Evolutionary conservation across 129 eudicot genomes (phyloP), one percentile per base, ranked within the genome.

Genomic region (Scalesia atractyloides): DNA sequence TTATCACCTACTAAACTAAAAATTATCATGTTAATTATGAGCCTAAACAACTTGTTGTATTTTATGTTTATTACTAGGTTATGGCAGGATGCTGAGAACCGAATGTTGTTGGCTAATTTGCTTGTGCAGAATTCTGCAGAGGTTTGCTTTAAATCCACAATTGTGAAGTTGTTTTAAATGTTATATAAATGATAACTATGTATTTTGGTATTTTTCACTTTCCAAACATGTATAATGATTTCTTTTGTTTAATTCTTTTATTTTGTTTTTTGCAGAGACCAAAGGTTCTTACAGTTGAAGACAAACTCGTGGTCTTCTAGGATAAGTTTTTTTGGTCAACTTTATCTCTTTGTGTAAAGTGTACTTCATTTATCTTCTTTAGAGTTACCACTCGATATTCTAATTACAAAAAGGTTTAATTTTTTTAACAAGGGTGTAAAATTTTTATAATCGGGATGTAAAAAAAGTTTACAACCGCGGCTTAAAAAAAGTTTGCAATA

Each of bases 81-180:
- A 80, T 90, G 96, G 96, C 96, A 90, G 82, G 96, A 90, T 83
- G 96, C 96, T 0, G 96, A 90, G 79, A 87, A 81, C 87, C 70
- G 96, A 77, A 81, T 37, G 63, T 53, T 90, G 61, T 76, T 90
- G 58, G 66, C 82, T 16, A 79, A 46, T 80, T 83, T 86, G 62
- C 81, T 86, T 46, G 67, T 53, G 79, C 82, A 81, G 68, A 81
- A 80, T 70, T 75, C 82, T 0, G 78, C 53, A 47, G 96, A 86
- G 97, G 97, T 91, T 63, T 83, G 60, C 14, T 80, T n/a, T 64
- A 22, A 14, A 53, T 75, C 66, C 26, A 43, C 33, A 9, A 11
- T 66, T 30, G 11, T 60, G 12, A 10, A 1, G 14, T 60, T 26
- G 18, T 30, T 60, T 30, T 60, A 14, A 39, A 60, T 60, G 19